These are phyloP conservation scores for Phytophthora sojae DNA, from an alignment of 352 stramenopile species.

Conservation along the genomic window DNA sequence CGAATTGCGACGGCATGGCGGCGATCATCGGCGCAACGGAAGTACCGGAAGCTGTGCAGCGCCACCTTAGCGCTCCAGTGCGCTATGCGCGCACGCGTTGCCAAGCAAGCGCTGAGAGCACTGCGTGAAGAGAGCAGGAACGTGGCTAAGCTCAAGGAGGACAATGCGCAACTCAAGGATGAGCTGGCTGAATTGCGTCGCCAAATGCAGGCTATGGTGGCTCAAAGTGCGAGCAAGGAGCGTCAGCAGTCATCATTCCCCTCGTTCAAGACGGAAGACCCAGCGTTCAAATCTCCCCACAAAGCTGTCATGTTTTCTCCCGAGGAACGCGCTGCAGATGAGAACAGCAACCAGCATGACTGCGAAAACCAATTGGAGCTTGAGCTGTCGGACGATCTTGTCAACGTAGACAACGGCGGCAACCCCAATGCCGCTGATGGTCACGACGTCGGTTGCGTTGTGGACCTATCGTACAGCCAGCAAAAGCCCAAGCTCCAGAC, in stretches of 20 bases:
- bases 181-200: slow-evolving; percentile 66
- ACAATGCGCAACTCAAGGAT: slow-evolving; percentile 78
- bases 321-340: slow-evolving; percentile 10
- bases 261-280: slow-evolving; percentile 24
- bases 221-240: slow-evolving; percentile 26
- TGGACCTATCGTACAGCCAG: slow-evolving; percentile 34
- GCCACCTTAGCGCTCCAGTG: slow-evolving; percentile 68
- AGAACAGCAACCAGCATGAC: slow-evolving; percentile 30
- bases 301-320: slow-evolving; percentile 29
- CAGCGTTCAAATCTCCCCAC: slow-evolving; percentile 19
- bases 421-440: slow-evolving; percentile 52
- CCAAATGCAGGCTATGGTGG: slow-evolving; percentile 60
- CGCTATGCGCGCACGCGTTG: slow-evolving; percentile 46
- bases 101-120: slow-evolving; percentile 46
- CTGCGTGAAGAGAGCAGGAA: slow-evolving; percentile 78
- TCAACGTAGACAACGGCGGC: slow-evolving; percentile 27
- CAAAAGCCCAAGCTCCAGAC: slow-evolving; percentile 52
- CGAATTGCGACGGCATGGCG: slow-evolving; percentile 52
- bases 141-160: slow-evolving; percentile 72
- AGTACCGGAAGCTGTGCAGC: slow-evolving; percentile 40
- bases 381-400: slow-evolving; percentile 30
- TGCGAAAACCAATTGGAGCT: slow-evolving; percentile 42
- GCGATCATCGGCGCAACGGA: slow-evolving; percentile 35
- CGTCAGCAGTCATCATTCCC: slow-evolving; percentile 23
- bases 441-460: slow-evolving; percentile 35